Evolutionary conservation across 1,284 basidiomycete species (phyloP).

Genomic region (Xerocomus minutiporus): DNA sequence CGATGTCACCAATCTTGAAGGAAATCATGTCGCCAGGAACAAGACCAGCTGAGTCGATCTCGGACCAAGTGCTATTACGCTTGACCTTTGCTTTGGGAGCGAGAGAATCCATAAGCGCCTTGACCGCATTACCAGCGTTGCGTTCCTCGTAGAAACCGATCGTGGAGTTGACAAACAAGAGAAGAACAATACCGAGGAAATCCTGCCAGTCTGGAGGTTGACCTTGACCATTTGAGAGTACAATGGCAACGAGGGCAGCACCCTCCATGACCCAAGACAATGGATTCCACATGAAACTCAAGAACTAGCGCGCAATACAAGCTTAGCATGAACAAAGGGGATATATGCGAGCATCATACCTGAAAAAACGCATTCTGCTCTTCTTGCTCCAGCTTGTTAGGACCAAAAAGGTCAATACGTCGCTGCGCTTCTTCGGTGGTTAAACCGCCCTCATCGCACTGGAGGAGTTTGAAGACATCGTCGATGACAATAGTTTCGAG

Average conservation of each 20-base stretch:
- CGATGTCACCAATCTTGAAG: slow-evolving; percentile 98
- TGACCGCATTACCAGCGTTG: slow-evolving; percentile 96
- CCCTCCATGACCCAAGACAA: slow-evolving; percentile 99
- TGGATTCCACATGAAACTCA: slow-evolving; percentile 98
- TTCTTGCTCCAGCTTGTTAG: slow-evolving; percentile 91
- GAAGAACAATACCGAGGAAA: slow-evolving; percentile 93
- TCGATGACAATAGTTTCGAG: slow-evolving; percentile 95
- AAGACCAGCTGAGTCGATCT: slow-evolving; percentile 84
- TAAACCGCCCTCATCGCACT: slow-evolving; percentile 83
- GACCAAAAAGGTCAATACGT: slow-evolving; percentile 92
- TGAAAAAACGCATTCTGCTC: slow-evolving; percentile 85
- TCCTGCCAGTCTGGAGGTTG: slow-evolving; percentile 93
- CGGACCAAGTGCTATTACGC: slow-evolving; percentile 78
- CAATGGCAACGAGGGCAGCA: slow-evolving; percentile 94
- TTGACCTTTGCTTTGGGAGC: slow-evolving; percentile 94
- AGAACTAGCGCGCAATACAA: slow-evolving; percentile 57
- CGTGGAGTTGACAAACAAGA: slow-evolving; percentile 90
- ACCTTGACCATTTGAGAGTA: slow-evolving; percentile 87
- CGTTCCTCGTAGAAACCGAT: slow-evolving; percentile 99
- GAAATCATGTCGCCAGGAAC: slow-evolving; percentile 93
- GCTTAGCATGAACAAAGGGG: neutral
- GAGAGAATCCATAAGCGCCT: slow-evolving; percentile 98
- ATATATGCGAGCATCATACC: slow-evolving; percentile 36
- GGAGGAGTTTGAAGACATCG: slow-evolving; percentile 94
- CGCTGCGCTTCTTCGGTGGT: slow-evolving; percentile 69